Evolutionary conservation across 441 rosid genomes (phyloP).

Genomic region (Brassica hybrid): DNA sequence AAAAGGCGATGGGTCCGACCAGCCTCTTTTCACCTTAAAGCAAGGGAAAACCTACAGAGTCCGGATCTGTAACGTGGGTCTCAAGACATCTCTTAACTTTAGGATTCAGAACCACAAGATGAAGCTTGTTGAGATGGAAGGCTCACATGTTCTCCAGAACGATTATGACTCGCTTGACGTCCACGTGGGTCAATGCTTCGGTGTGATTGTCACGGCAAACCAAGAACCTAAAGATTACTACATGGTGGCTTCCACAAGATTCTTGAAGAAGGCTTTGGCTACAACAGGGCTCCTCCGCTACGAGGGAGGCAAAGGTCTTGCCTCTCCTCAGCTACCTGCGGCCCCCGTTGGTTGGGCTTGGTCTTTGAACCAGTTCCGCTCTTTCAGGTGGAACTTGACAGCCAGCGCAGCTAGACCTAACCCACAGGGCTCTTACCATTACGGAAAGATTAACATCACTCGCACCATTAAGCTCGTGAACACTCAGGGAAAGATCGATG

Average conservation of each 20-base stretch:
- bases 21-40: constrained; percentile 63
- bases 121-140: constrained; percentile 64
- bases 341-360: constrained; percentile 70
- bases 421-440: constrained; percentile 75
- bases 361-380: constrained; percentile 70
- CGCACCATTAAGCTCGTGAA: constrained; percentile 59
- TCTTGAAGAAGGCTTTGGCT: constrained; percentile 42
- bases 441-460: constrained; percentile 60
- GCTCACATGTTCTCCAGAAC: constrained; percentile 61
- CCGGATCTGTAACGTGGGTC: constrained; percentile 57
- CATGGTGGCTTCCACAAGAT: constrained; percentile 67
- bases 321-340: constrained; percentile 51
- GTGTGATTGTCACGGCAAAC: constrained; percentile 55
- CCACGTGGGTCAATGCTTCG: constrained; percentile 57
- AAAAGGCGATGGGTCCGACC: constrained; percentile 46
- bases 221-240: constrained; percentile 63
- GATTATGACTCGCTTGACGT: constrained; percentile 52
- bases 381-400: constrained; percentile 74
- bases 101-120: constrained; percentile 54
- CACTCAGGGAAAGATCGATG: constrained; percentile 37
- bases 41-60: constrained; percentile 61
- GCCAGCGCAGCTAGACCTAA: constrained; percentile 75
- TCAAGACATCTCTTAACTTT: constrained; percentile 51
- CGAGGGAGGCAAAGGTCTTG: constrained; percentile 49
- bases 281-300: constrained; percentile 54